Evolutionary conservation across 768 basidiomycete species (phyloP), one percentile per base, ranked within the genome.

Genomic region (Agaricus bisporus): DNA sequence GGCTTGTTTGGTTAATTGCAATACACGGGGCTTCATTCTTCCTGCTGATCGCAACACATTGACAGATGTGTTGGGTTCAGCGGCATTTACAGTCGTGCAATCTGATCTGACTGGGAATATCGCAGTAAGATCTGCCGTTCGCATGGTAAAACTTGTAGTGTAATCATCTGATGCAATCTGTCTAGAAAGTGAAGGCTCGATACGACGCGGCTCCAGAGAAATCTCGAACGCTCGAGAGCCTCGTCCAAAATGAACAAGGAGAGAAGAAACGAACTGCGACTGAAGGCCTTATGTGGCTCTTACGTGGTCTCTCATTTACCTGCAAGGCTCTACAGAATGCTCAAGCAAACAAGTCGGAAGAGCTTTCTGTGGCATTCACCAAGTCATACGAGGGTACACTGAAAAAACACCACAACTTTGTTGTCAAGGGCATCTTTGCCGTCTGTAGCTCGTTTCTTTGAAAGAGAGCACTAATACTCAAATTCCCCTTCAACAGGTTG

Each of bases 101-200:
- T 77, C 65, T 60, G 97, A 99, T 71, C 61, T 99, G 61, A 88
- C 79, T 52, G 91, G 93, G 28, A 99, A 99, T 73, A 97, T 98
- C 70, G 71, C 75, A 47, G 95, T 97, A 63, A 62, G 81, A 66
- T 57, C 57, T 49, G 29, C 55, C 37, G 28, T 20, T 50, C 28
- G 28, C n/a, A n/a, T n/a, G 29, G 35, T 26, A 38, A 3, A 26
- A 43, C 17, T 7, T 18, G 41, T 54, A 9, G 10, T 14, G 32
- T 14, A 15, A 5, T 38, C 57, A 26, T 48, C 32, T 37, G n/a
- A 22, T 38, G 46, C 15, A 41, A 38, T 43, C 26, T 44, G 6
- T 48, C n/a, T 54, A 97, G 95, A 99, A 99, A 95, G 85, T 97
- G 54, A 81, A 85, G 50, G 76, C 83, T 14, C 83, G 92, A 41